Base-by-base conservation (phyloP, 441 rosid genomes). In the Euphorbia schlechtendalii region DNA sequence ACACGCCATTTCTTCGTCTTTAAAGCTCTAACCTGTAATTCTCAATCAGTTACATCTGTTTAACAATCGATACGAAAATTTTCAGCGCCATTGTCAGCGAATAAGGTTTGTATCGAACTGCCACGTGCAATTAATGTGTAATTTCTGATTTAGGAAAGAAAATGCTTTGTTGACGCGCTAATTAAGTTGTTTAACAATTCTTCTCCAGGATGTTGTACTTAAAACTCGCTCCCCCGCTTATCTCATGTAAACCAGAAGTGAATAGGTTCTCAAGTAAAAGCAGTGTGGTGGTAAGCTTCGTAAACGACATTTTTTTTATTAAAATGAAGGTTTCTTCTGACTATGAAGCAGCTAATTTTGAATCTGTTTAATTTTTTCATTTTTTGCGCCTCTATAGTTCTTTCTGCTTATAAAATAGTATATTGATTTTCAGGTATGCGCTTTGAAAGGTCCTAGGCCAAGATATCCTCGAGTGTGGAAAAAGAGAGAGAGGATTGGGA, bases 391-490 rank as follows among this genome's bases (percentile, higher is more conserved):
- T 27, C 30, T 30, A 8, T 11, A 14, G 61, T 4, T 14, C 20
- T 28, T 18, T 28, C 36, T 34, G 54, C 20, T 32, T 60, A 24
- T 12, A 25, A 14, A 18, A 13, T 12, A 6, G 32, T 56, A 25
- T 17, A 3, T 32, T 56, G 5, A 67, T 66, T 45, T 64, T 66
- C 71, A 94, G 99, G 86, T 87, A 59, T 87, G 96, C 69, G 92
- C 84, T 22, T 84, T 89, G 0, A 90, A 83, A 85, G 99, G 97
- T 76, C 99, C 99, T 17, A 79, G 97, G 30, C 99, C 96, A 32
- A 81, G 99, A 46, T 78, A 77, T 70, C 99, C 94, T 66, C 86
- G 96, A 72, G 97, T 94, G 30, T 94, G 96, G 97, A 94, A 86
- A 66, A 65, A 93, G 15, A 88, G 64, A 56, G 81, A 62, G 68